Conservation (phyloP, 148 eudicot species). For the Drosera capensis region DNA sequence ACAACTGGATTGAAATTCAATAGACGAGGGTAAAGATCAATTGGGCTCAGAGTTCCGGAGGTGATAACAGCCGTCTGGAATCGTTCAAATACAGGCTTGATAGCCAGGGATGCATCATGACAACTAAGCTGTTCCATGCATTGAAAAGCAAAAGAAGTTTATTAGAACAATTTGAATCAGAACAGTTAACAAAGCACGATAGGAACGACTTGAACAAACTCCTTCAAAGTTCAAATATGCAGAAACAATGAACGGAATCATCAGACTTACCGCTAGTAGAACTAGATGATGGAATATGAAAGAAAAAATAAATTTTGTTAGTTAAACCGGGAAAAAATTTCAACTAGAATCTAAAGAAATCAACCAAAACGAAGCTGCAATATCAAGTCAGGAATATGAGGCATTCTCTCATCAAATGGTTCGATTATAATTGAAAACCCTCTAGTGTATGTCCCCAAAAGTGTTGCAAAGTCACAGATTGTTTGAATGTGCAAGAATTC, state of each 20-base stretch:
- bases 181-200: too few species aligned
- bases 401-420: slow-evolving; percentile 97
- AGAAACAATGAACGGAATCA: too few species aligned
- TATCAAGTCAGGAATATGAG: slow-evolving; percentile 89
- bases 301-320: too few species aligned
- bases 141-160: too few species aligned
- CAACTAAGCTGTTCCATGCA: slow-evolving; percentile 98
- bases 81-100: slow-evolving; percentile 96
- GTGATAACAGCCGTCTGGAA: slow-evolving; percentile 95
- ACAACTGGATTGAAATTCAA: slow-evolving; percentile 96
- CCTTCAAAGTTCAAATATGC: too few species aligned
- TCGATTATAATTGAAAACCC: slow-evolving; percentile 96
- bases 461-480: slow-evolving; percentile 91
- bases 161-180: too few species aligned
- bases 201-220: too few species aligned
- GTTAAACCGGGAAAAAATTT: too few species aligned
- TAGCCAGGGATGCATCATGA: slow-evolving; percentile 98
- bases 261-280: too few species aligned
- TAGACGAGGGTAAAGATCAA: slow-evolving; percentile 96
- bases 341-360: background rate
- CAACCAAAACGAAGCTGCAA: slow-evolving; percentile 45
- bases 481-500: slow-evolving; percentile 87
- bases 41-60: slow-evolving; percentile 97
- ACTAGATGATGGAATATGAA: too few species aligned
- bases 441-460: slow-evolving; percentile 85